These are phyloP conservation scores for Cyphellophora europaea DNA, from an alignment of 2,329 filamentous ascomycete genomes.

Conservation along the genomic window DNA sequence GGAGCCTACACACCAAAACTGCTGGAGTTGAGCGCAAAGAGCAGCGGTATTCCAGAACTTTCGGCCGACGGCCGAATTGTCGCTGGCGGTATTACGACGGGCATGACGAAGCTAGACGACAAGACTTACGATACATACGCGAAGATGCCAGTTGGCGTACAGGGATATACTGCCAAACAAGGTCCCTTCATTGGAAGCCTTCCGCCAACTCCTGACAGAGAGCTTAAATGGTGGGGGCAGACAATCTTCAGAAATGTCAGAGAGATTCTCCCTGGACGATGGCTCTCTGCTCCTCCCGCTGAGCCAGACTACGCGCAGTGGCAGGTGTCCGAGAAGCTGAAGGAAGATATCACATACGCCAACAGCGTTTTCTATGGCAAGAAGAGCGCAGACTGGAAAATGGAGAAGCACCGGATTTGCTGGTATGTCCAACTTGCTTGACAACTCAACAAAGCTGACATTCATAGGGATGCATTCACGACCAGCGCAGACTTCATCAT, in stretches of 20 bases:
- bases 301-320: constrained; percentile 53
- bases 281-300: constrained; percentile 48
- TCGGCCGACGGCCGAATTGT: constrained; percentile 41
- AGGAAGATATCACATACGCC: constrained; percentile 50
- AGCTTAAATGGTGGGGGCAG: constrained; percentile 51
- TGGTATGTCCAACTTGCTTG: constrained; percentile 45
- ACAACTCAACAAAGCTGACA: constrained; percentile 6
- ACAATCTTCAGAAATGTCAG: constrained; percentile 50
- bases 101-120: constrained; percentile 36
- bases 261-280: constrained; percentile 43
- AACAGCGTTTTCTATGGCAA: constrained; percentile 52
- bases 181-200: constrained; percentile 50
- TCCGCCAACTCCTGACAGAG: constrained; percentile 37
- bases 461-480: constrained; percentile 54
- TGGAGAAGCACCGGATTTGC: constrained; percentile 56
- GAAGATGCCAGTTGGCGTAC: constrained; percentile 35
- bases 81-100: constrained; percentile 37
- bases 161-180: constrained; percentile 32
- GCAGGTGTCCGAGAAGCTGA: constrained; percentile 47
- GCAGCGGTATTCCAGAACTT: constrained; percentile 28
- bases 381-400: constrained; percentile 46
- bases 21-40: constrained; percentile 36
- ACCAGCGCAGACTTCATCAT: constrained; percentile 45
- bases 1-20: constrained; percentile 26
- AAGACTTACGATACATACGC: constrained; percentile 27